Evolutionary conservation across 192 early-diverging fungal genomes (phyloP), one percentile per base, ranked within the genome.

Genomic region (Ambispora gerdemannii): DNA sequence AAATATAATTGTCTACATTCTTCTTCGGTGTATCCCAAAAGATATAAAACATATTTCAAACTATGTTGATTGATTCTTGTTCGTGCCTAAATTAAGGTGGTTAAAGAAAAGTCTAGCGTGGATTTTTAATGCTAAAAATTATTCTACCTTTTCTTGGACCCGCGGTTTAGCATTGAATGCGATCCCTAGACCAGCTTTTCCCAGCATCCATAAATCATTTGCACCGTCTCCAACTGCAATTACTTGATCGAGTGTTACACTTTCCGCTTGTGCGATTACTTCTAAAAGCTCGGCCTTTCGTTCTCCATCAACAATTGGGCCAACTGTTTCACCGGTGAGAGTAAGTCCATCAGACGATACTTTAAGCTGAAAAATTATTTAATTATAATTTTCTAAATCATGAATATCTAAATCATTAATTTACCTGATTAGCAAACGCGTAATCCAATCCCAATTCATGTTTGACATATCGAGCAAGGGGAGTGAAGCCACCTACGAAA

Each of bases 161-260:
- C 88, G 83, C 17, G 96, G 96, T 71, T 99, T 99, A 17, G 97
- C 97, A 67, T 97, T 97, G 77, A 95, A 99, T 0, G 97, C 97
- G 70, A 99, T 95, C 0, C 97, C 97, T 6, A 97, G 78, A 49
- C 97, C 95, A 53, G 95, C 91, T 62, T 91, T 93, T 25, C 83
- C 91, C 49, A 99, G 77, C 97, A 99, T 99, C 76, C 87, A 84
- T 70, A 99, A 76, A 77, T 99, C 97, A 72, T 99, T 99, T 27
- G 97, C 97, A 30, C 97, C 97, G 76, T 99, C 97, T 32, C 97
- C 97, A 0, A 99, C 92, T 11, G 97, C 97, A 73, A 97, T 91
- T 22, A 99, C 93, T 79, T 98, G 95, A 62, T 97, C 92, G 50
- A 88, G 75, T 2, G 85, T 82, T 31, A 97, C 87, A 19, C 85